Conservation (phyloP, 2,329 filamentous ascomycete genomes). For the Magnaporthales sp. region DNA sequence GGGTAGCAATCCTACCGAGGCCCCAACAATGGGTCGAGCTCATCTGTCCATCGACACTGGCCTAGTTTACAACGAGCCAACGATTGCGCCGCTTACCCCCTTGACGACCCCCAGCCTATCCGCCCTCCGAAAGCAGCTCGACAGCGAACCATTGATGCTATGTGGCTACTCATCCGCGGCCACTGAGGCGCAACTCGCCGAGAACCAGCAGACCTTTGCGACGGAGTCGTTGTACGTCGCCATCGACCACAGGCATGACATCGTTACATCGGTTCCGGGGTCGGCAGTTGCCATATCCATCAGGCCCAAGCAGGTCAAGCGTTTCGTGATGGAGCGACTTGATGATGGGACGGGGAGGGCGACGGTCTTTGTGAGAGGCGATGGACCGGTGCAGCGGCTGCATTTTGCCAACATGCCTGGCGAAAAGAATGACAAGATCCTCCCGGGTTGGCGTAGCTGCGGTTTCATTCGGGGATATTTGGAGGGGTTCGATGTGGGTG, state of each 20-base stretch:
- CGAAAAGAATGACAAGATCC: neutral
- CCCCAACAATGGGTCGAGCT: neutral
- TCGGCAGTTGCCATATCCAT: neutral
- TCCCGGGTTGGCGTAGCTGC: neutral
- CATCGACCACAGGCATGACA: neutral
- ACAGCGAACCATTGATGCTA: neutral
- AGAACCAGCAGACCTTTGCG: neutral
- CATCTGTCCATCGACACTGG: neutral
- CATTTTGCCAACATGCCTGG: neutral
- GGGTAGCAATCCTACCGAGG: neutral
- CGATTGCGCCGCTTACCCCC: neutral
- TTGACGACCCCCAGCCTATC: neutral
- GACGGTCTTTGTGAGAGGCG: neutral
- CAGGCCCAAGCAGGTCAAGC: neutral
- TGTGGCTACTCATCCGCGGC: neutral
- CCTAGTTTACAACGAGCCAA: neutral
- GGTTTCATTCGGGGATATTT: neutral
- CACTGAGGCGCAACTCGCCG: neutral
- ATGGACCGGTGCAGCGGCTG: neutral
- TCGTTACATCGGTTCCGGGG: neutral
- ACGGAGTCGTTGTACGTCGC: neutral
- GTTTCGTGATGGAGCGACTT: neutral
- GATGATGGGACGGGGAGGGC: neutral
- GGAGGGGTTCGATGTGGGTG: neutral
- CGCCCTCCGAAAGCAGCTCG: neutral